phyloP scores from a whole-genome alignment of 768 basidiomycete species.

The Rhodotorula kratochvilovae region DNA sequence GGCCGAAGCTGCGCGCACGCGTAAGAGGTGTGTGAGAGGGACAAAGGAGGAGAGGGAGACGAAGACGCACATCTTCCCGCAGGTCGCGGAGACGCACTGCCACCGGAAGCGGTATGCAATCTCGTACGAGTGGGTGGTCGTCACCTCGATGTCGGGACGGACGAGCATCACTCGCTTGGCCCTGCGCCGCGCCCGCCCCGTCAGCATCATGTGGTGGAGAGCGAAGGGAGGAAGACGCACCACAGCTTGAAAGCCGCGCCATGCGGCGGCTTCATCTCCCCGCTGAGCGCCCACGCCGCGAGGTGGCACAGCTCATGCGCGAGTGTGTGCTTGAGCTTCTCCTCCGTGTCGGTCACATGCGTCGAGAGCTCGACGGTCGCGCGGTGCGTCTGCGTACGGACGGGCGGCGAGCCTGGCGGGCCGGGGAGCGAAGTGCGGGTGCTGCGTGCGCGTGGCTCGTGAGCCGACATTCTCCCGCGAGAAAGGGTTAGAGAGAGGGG shows the following conservation, averaged over 20 bases:
- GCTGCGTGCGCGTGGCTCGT: background rate
- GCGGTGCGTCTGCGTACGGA: conserved; percentile 2
- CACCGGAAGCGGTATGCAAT: conserved; percentile 48
- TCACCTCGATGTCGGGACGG: conserved; percentile 42
- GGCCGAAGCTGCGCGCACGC: conserved; percentile 17
- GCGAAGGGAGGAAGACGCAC: conserved; percentile 36
- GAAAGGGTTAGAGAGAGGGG: background rate
- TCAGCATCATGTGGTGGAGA: background rate
- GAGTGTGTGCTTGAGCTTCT: conserved; percentile 50
- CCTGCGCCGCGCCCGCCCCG: background rate
- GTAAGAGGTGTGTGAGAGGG: background rate
- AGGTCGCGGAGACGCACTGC: conserved; percentile 34
- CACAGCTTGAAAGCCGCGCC: conserved; percentile 50
- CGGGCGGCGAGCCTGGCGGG: background rate
- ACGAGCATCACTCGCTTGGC: conserved; percentile 30
- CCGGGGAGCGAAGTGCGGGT: background rate
- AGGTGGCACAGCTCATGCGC: conserved; percentile 53
- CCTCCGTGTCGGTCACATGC: conserved; percentile 50
- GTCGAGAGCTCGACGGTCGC: conserved; percentile 47
- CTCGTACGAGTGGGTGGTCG: conserved; percentile 50
- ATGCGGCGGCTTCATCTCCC: conserved; percentile 50
- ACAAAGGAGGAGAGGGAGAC: no score
- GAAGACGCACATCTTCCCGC: conserved; percentile 46
- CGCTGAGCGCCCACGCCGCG: conserved; percentile 49
- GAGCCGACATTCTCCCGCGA: background rate